Evolutionary conservation across 106 monocot species (phyloP).

Genomic region (Platanthera guangdongensis): DNA sequence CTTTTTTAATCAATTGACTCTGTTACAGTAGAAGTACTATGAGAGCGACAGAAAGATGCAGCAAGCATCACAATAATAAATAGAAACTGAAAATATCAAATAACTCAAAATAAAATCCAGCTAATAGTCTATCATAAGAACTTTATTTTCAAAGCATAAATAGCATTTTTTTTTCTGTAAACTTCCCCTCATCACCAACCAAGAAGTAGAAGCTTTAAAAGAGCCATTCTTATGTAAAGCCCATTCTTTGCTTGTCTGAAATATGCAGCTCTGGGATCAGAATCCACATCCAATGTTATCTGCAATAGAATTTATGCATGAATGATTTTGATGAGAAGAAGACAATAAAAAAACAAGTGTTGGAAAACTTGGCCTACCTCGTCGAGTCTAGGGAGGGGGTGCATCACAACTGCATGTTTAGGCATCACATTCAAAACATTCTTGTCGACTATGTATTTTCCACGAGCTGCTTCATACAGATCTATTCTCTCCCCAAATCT

Average conservation of each 20-base stretch:
- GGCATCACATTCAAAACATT: slow-evolving; percentile 68
- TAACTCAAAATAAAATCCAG: background rate
- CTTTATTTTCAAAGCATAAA: background rate
- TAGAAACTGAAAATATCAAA: too few relatives aligned
- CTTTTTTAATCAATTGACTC: too few relatives aligned
- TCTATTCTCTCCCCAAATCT: slow-evolving; percentile 95
- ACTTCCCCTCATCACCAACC: background rate
- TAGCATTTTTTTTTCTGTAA: background rate
- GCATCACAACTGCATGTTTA: slow-evolving; percentile 90
- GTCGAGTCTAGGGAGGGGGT: slow-evolving; percentile 97
- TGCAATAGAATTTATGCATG: slow-evolving; percentile 13
- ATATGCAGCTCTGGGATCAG: slow-evolving; percentile 94
- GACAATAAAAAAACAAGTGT: background rate
- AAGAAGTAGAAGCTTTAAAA: slow-evolving; percentile 85
- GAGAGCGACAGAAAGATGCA: too few relatives aligned
- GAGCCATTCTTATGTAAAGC: slow-evolving; percentile 91
- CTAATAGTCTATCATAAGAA: background rate
- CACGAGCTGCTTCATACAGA: slow-evolving; percentile 94
- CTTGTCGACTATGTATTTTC: slow-evolving; percentile 85
- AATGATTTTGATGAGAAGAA: background rate
- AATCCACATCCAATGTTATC: slow-evolving; percentile 86
- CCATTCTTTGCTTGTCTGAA: slow-evolving; percentile 97
- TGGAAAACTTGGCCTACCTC: slow-evolving; percentile 40
- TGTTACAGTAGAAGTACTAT: too few relatives aligned
- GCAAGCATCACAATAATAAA: too few relatives aligned